Conservation (phyloP, 2,329 filamentous ascomycete species). For the Hortaea werneckii region DNA sequence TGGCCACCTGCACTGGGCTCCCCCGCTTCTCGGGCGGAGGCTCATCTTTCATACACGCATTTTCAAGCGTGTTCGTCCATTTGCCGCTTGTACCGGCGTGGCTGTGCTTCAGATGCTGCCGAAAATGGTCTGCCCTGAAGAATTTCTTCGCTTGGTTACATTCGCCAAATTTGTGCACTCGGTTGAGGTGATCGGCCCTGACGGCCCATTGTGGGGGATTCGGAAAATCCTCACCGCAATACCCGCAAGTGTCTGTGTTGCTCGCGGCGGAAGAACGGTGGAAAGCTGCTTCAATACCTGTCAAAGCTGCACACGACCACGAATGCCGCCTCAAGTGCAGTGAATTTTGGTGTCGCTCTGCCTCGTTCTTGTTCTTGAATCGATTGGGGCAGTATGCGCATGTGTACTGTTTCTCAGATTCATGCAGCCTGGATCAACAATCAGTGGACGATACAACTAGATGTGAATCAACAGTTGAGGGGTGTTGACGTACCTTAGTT, state of each 20-base stretch:
- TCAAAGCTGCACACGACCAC: slow-evolving; percentile 88
- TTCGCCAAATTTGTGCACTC: slow-evolving; percentile 91
- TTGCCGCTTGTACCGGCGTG: slow-evolving; percentile 93
- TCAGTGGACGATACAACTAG: background rate
- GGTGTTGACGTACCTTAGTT: slow-evolving; percentile 58
- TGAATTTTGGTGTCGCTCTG: slow-evolving; percentile 90
- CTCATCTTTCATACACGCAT: slow-evolving; percentile 92
- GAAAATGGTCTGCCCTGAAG: slow-evolving; percentile 92
- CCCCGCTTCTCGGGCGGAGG: slow-evolving; percentile 40
- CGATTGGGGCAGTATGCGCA: slow-evolving; percentile 87
- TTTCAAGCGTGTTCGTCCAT: slow-evolving; percentile 97
- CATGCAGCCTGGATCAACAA: slow-evolving; percentile 56
- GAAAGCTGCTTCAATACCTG: slow-evolving; percentile 66
- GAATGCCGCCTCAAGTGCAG: slow-evolving; percentile 86
- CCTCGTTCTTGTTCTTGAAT: slow-evolving; percentile 99
- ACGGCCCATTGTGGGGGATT: slow-evolving; percentile 84
- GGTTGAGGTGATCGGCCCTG: slow-evolving; percentile 76
- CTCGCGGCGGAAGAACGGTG: slow-evolving; percentile 51
- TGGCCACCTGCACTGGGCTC: background rate
- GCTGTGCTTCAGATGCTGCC: slow-evolving; percentile 95
- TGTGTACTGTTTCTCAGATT: slow-evolving; percentile 92
- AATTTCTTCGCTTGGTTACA: slow-evolving; percentile 99
- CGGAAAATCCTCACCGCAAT: slow-evolving; percentile 82
- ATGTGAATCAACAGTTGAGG: background rate
- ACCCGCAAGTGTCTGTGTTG: slow-evolving; percentile 70